Evolutionary conservation across 129 eudicot species (phyloP), one percentile per base, ranked within the genome.

Genomic region (Flaveria robusta): DNA sequence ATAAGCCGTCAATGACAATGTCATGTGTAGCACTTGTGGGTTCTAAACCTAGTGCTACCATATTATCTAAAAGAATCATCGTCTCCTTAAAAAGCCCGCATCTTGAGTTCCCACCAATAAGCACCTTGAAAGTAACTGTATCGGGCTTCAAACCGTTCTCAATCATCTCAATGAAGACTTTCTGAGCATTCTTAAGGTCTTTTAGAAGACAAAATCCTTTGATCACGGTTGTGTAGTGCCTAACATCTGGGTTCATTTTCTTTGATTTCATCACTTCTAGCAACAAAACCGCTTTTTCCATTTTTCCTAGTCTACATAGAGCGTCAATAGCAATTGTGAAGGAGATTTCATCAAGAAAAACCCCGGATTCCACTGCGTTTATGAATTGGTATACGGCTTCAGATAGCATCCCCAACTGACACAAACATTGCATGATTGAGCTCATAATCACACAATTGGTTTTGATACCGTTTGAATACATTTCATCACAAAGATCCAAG

Each of bases 211-310:
- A 86, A 77, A 74, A 80, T 16, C 92, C 89, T 2, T 79, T 79
- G 10, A 93, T 88, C 79, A 93, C 77, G 78, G 96, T 88, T 58
- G 98, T 90, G 76, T 85, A 93, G 81, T 88, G 90, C 76, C 79
- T 79, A 62, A 85, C 79, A 83, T 93, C 96, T 1, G 82, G 86
- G 7, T 77, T 70, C 79, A 93, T 15, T 68, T 75, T 75, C 70
- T 77, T 79, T 42, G 22, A 6, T 60, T 86, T 84, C 95, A 93
- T 93, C 81, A 79, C 92, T 42, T 86, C 74, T 22, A 92, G 80
- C 82, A 92, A 77, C 72, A 31, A 13, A 50, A 62, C 9, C 16
- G 96, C 96, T 79, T 88, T 84, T 22, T 74, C 87, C 54, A 88
- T 52, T 72, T 83, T 83, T 46, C 89, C 88, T 54, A 79, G 51